phyloP scores from a whole-genome alignment of 148 eudicot genomes.

The Polygonum maritimum region DNA sequence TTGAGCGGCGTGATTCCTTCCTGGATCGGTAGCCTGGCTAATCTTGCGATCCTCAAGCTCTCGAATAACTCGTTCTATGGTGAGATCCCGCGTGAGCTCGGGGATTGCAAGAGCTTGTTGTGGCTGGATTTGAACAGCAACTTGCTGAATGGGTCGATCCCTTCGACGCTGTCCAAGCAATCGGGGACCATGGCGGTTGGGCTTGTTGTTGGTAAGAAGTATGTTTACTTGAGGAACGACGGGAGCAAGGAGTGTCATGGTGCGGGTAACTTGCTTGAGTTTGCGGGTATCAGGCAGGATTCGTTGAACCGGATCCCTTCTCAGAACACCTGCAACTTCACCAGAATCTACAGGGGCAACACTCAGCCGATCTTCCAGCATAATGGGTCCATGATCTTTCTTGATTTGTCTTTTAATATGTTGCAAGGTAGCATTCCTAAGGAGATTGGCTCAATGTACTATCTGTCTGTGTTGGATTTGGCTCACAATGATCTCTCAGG shows the following conservation, averaged over 20 bases:
- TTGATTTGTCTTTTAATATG: slow-evolving; percentile 62
- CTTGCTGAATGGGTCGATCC: slow-evolving; percentile 54
- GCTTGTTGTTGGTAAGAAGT: slow-evolving; percentile 57
- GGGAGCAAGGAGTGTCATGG: slow-evolving; percentile 77
- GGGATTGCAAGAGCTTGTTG: slow-evolving; percentile 69
- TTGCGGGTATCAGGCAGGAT: slow-evolving; percentile 54
- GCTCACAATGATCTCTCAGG: slow-evolving; percentile 77
- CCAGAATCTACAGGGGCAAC: slow-evolving; percentile 50
- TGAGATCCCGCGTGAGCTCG: slow-evolving; percentile 58
- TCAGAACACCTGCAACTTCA: slow-evolving; percentile 56
- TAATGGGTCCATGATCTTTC: slow-evolving; percentile 83
- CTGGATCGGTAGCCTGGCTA: slow-evolving; percentile 50
- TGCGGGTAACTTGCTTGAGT: slow-evolving; percentile 85
- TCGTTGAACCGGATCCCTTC: slow-evolving; percentile 46
- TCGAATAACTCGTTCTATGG: slow-evolving; percentile 69
- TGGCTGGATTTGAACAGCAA: slow-evolving; percentile 93
- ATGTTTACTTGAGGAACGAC: slow-evolving; percentile 61
- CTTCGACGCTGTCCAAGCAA: slow-evolving; percentile 54
- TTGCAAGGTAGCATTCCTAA: slow-evolving; percentile 75
- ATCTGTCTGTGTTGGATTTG: slow-evolving; percentile 53
- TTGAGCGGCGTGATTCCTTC: slow-evolving; percentile 66
- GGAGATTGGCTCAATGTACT: slow-evolving; percentile 72
- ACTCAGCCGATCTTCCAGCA: slow-evolving; percentile 68
- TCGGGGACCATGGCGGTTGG: slow-evolving; percentile 59
- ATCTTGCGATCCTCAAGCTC: slow-evolving; percentile 68